Percentiles rank a stretch among this genome's conserved stretches.
phyloP scores from a whole-genome alignment of 768 basidiomycete species.

The Dioszegia hungarica region DNA sequence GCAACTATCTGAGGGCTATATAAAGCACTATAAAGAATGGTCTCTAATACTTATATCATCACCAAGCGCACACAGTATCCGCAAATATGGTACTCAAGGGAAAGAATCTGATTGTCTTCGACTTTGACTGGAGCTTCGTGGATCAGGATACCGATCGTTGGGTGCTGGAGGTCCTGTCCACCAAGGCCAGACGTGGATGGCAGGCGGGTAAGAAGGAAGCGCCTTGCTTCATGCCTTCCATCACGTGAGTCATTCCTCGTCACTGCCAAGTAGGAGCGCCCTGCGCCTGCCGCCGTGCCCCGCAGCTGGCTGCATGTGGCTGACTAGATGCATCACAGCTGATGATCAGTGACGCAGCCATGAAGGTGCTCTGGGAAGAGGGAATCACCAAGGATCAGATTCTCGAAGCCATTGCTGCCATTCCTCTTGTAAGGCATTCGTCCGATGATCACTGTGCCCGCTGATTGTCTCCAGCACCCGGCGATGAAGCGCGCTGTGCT shows the following conservation, averaged over 20 bases:
- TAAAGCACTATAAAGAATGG: no score
- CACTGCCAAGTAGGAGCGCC: no score
- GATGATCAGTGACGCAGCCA: conserved; percentile 34
- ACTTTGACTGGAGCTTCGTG: conserved; percentile 82
- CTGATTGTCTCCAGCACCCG: conserved; percentile 65
- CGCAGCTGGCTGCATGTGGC: no score
- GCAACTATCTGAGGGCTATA: no score
- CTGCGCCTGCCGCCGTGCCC: no score
- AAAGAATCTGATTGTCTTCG: conserved; percentile 78
- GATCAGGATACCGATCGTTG: conserved; percentile 97
- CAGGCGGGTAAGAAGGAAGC: conserved; percentile 57
- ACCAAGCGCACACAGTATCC: no score
- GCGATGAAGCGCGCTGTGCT: conserved; percentile 87
- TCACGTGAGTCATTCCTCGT: no score
- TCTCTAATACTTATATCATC: no score
- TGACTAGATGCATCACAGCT: no score
- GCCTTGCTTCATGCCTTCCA: no score
- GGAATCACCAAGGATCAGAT: conserved; percentile 71
- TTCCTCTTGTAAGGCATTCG: conserved; percentile 70
- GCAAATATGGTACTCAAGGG: no score
- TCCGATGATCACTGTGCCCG: no score
- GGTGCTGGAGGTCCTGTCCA: conserved; percentile 67
- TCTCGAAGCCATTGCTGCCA: conserved; percentile 65
- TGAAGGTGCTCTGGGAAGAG: conserved; percentile 65
- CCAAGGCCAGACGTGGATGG: conserved; percentile 77